Percentiles rank a stretch among this genome's conserved stretches.
Evolutionary conservation across 1,139 yeast genomes (phyloP).

Genomic region (Yamadazyma dendronema): DNA sequence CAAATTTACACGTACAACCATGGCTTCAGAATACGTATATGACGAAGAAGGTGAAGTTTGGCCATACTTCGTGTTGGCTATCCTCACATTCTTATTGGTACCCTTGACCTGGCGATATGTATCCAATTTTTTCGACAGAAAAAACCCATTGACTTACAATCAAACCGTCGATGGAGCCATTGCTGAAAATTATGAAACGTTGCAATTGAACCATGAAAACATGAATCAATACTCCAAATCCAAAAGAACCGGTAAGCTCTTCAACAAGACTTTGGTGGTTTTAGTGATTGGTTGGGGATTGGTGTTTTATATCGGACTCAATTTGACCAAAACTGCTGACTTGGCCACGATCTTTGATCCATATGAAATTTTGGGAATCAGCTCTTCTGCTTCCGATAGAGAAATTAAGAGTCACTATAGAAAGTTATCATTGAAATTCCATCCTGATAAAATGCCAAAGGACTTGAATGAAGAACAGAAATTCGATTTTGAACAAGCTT

Average conservation of each 20-base stretch:
- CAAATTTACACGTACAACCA: neutral
- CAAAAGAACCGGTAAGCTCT: slow-evolving; percentile 35
- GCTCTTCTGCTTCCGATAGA: slow-evolving; percentile 65
- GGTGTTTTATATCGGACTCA: slow-evolving; percentile 49
- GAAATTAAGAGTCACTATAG: slow-evolving; percentile 82
- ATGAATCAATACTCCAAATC: slow-evolving; percentile 42
- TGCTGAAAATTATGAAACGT: slow-evolving; percentile 23
- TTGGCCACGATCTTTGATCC: slow-evolving; percentile 72
- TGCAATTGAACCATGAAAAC: slow-evolving; percentile 33
- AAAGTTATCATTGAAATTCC: slow-evolving; percentile 81
- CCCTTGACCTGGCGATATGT: slow-evolving; percentile 64
- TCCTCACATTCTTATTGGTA: slow-evolving; percentile 57
- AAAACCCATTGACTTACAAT: slow-evolving; percentile 25
- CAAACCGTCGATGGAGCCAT: slow-evolving; percentile 34
- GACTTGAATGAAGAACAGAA: slow-evolving; percentile 63
- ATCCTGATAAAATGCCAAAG: slow-evolving; percentile 86
- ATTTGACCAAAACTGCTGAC: slow-evolving; percentile 49
- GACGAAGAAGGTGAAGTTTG: slow-evolving; percentile 93
- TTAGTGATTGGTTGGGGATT: slow-evolving; percentile 68
- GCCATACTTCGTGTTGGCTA: slow-evolving; percentile 88
- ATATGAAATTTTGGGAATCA: slow-evolving; percentile 76
- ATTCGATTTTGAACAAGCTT: slow-evolving; percentile 65
- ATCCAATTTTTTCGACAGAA: slow-evolving; percentile 20
- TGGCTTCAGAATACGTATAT: slow-evolving; percentile 58
- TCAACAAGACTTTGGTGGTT: slow-evolving; percentile 45